phyloP scores from a whole-genome alignment of 208 protist species.

The Acanthamoeba sp. region DNA sequence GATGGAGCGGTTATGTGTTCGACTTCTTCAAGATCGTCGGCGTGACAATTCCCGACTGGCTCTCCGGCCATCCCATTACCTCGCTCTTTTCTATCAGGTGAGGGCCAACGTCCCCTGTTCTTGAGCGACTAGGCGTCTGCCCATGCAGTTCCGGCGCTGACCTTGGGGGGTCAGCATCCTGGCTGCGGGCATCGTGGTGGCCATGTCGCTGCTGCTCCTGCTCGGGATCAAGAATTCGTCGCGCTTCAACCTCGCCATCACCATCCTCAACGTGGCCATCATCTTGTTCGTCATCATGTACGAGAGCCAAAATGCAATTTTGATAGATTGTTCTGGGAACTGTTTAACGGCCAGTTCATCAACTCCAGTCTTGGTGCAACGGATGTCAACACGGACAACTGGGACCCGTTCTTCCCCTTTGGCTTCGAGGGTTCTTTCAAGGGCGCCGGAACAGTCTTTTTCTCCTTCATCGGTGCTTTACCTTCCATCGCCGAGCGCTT shows the following conservation, averaged over 20 bases:
- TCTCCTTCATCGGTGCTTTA: slow-evolving; percentile 81
- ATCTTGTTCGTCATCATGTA: slow-evolving; percentile 83
- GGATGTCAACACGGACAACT: slow-evolving; percentile 74
- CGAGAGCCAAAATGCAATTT: neutral
- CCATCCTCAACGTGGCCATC: slow-evolving; percentile 76
- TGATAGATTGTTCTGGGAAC: too few species aligned
- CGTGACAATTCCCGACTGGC: slow-evolving; percentile 1
- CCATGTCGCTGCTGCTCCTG: slow-evolving; percentile 75
- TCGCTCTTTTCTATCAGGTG: neutral
- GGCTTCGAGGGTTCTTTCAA: slow-evolving; percentile 74
- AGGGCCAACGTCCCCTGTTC: too few species aligned
- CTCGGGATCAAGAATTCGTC: slow-evolving; percentile 81
- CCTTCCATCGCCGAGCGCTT: too few species aligned
- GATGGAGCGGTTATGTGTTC: slow-evolving; percentile 78
- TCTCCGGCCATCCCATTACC: neutral
- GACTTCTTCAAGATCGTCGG: slow-evolving; percentile 62
- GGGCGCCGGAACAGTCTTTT: slow-evolving; percentile 79
- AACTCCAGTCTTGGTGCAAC: slow-evolving; percentile 1
- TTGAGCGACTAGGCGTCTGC: too few species aligned
- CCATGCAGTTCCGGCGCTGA: neutral
- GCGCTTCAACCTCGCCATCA: slow-evolving; percentile 80
- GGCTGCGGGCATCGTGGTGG: slow-evolving; percentile 72
- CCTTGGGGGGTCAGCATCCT: slow-evolving; percentile 48
- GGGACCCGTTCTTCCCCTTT: slow-evolving; percentile 80
- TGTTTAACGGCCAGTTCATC: neutral